Percentiles rank a stretch among this genome's conserved stretches.
Conservation (phyloP, 2,329 filamentous ascomycete genomes). For the Exophiala sp. region DNA sequence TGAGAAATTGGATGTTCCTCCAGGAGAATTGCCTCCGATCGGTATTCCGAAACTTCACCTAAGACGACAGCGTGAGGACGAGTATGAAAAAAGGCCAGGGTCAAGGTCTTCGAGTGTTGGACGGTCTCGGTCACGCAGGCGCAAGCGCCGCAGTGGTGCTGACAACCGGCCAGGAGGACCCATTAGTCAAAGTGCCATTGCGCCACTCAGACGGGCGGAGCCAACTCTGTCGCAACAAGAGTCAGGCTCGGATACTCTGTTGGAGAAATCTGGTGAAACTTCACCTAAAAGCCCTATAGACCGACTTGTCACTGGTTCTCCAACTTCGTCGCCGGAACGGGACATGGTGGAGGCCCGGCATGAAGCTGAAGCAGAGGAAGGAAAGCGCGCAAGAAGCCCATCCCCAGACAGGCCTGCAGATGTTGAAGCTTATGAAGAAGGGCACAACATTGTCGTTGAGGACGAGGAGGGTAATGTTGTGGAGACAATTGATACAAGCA, state of each 20-base stretch:
- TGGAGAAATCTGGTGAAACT: slow-evolving; percentile 27
- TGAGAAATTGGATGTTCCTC: slow-evolving; percentile 59
- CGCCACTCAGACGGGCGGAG: slow-evolving; percentile 53
- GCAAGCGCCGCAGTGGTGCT: slow-evolving; percentile 65
- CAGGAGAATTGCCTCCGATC: slow-evolving; percentile 68
- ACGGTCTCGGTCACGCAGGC: slow-evolving; percentile 44
- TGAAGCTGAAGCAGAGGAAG: slow-evolving; percentile 29
- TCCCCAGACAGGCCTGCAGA: slow-evolving; percentile 24
- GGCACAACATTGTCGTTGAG: slow-evolving; percentile 74
- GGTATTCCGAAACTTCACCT: slow-evolving; percentile 73
- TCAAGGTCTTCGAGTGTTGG: slow-evolving; percentile 55
- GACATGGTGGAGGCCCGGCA: slow-evolving; percentile 40
- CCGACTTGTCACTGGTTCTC: slow-evolving; percentile 9
- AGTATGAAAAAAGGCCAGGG: slow-evolving; percentile 50
- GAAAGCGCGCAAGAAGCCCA: slow-evolving; percentile 27
- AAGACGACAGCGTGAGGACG: slow-evolving; percentile 74
- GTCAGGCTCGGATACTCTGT: slow-evolving; percentile 24
- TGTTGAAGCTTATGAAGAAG: slow-evolving; percentile 76
- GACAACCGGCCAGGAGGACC: slow-evolving; percentile 79
- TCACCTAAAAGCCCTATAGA: slow-evolving; percentile 22
- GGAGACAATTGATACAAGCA: slow-evolving; percentile 54
- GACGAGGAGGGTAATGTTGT: slow-evolving; percentile 84
- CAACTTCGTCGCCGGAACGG: slow-evolving; percentile 29
- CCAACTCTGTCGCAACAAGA: slow-evolving; percentile 14
- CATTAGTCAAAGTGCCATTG: slow-evolving; percentile 84